Conservation (phyloP, 495 filamentous ascomycete species). For the Peziza echinospora region DNA sequence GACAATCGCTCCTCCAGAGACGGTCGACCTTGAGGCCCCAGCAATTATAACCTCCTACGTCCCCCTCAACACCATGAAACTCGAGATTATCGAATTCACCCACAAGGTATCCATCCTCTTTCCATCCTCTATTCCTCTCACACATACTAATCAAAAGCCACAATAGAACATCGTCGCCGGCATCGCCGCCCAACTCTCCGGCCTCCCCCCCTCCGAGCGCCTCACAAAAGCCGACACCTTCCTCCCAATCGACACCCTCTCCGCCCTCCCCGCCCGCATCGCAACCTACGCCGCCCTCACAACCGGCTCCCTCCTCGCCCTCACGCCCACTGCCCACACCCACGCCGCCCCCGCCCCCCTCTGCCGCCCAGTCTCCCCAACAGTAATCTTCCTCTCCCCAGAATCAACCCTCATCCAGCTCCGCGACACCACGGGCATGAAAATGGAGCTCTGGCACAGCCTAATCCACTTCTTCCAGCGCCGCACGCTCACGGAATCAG, state of each 20-base stretch:
- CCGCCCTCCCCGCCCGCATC: conserved; percentile 53
- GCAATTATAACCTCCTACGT: conserved; percentile 9
- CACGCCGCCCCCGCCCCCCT: conserved; percentile 48
- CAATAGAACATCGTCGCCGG: conserved; percentile 62
- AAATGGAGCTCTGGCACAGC: conserved; percentile 29
- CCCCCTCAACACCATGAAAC: conserved; percentile 2
- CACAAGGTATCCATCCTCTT: conserved; percentile 6
- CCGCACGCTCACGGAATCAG: conserved; percentile 40
- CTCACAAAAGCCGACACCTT: conserved; percentile 57
- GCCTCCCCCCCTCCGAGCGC: conserved; percentile 50
- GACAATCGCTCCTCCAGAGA: conserved; percentile 1
- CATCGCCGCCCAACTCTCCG: conserved; percentile 51
- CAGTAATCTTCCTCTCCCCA: conserved; percentile 60
- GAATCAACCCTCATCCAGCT: conserved; percentile 48
- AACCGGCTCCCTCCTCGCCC: conserved; percentile 61
- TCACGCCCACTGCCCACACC: conserved; percentile 64
- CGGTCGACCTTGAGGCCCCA: conserved; percentile 12
- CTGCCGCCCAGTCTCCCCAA: conserved; percentile 52
- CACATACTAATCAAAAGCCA: conserved; percentile 7
- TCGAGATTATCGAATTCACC: conserved; percentile 12
- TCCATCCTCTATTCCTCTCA: background rate
- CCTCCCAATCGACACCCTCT: conserved; percentile 67
- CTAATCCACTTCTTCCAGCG: conserved; percentile 48
- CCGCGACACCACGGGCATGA: conserved; percentile 24
- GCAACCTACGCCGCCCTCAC: conserved; percentile 65